phyloP scores from a whole-genome alignment of 2,329 filamentous ascomycete genomes.

The Aureobasidium sp. region DNA sequence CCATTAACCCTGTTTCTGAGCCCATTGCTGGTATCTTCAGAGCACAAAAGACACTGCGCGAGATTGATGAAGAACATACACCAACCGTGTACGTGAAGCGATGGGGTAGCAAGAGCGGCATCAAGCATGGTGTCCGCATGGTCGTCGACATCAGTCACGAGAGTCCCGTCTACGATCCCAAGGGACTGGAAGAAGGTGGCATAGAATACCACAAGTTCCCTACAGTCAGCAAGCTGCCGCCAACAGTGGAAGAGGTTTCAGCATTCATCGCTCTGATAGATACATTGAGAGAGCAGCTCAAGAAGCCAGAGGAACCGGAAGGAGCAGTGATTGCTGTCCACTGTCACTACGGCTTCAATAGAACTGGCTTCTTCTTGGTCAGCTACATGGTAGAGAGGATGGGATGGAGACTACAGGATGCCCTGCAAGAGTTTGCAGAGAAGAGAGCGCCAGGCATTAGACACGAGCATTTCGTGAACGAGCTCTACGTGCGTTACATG shows the following conservation, averaged over 20 bases:
- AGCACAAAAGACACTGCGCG: constrained; percentile 86
- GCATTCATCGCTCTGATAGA: constrained; percentile 54
- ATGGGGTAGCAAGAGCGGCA: constrained; percentile 60
- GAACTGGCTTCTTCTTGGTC: constrained; percentile 84
- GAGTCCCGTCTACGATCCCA: constrained; percentile 77
- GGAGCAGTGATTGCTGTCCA: constrained; percentile 63
- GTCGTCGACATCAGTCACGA: constrained; percentile 90
- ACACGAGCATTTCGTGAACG: constrained; percentile 82
- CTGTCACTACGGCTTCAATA: constrained; percentile 93
- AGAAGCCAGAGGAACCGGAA: constrained; percentile 32
- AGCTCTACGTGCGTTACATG: constrained; percentile 70
- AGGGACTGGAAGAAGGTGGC: constrained; percentile 36
- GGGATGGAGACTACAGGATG: constrained; percentile 62
- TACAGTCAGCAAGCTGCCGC: constrained; percentile 85
- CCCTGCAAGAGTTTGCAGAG: constrained; percentile 67
- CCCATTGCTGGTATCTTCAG: constrained; percentile 69
- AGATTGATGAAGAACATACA: constrained; percentile 76
- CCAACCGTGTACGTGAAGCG: constrained; percentile 61
- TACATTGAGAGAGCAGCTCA: constrained; percentile 24
- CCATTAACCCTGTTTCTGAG: constrained; percentile 65
- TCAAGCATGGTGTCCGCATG: constrained; percentile 32
- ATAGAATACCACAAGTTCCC: constrained; percentile 67
- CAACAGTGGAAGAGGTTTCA: constrained; percentile 52
- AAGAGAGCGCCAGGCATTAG: constrained; percentile 74
- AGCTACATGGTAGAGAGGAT: constrained; percentile 82